Conservation (phyloP, 768 basidiomycete genomes). For the Tulasnella sp. region DNA sequence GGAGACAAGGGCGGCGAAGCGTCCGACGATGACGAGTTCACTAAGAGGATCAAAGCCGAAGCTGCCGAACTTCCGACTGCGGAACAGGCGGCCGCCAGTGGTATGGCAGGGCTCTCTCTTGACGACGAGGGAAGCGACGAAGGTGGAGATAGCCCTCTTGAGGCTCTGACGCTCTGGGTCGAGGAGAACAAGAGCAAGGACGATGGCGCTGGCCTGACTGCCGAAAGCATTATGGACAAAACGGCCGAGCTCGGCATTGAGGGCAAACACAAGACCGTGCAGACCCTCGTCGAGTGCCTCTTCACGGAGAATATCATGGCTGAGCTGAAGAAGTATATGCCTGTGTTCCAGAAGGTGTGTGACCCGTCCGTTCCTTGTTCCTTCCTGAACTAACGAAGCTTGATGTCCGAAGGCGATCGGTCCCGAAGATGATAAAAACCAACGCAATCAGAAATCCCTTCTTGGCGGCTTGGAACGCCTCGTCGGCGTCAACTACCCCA, state of each 20-base stretch:
- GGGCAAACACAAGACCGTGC: slow-evolving; percentile 88
- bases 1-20: slow-evolving; percentile 43
- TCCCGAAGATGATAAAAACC: slow-evolving; percentile 73
- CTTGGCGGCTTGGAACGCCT: slow-evolving; percentile 90
- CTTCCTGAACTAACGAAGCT: not conserved
- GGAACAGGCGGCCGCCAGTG: slow-evolving; percentile 50
- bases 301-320: slow-evolving; percentile 68
- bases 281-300: slow-evolving; percentile 76
- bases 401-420: slow-evolving; percentile 16
- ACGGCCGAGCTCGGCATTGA: slow-evolving; percentile 87
- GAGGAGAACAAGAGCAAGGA: slow-evolving; percentile 44
- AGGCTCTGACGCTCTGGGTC: slow-evolving; percentile 78
- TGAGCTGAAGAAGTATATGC: slow-evolving; percentile 60
- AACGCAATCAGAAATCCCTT: slow-evolving; percentile 93
- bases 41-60: slow-evolving; percentile 86
- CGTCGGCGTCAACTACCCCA: slow-evolving; percentile 69
- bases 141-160: slow-evolving; percentile 80
- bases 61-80: slow-evolving; percentile 64
- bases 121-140: slow-evolving; percentile 83
- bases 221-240: slow-evolving; percentile 76
- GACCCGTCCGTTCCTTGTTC: not conserved
- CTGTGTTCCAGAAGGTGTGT: slow-evolving; percentile 73
- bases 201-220: slow-evolving; percentile 48
- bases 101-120: slow-evolving; percentile 49
- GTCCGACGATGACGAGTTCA: slow-evolving; percentile 76